Evolutionary conservation across 805 yeast genomes (phyloP).

Genomic region (Soucietia sequanensis): DNA sequence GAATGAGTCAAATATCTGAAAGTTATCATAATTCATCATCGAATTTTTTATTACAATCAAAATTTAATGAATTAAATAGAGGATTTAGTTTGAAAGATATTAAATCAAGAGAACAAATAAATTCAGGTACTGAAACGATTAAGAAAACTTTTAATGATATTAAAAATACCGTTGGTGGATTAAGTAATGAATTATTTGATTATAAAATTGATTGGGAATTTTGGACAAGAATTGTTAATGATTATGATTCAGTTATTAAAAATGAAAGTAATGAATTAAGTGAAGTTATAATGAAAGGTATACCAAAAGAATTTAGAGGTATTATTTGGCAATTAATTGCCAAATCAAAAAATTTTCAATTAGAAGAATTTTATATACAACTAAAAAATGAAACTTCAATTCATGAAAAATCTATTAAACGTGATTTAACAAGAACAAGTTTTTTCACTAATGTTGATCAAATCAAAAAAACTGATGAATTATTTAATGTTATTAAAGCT

Average conservation of each 20-base stretch:
- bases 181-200: constrained; percentile 28
- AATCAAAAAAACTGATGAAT: constrained; percentile 57
- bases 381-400: constrained; percentile 51
- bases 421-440: constrained; percentile 84
- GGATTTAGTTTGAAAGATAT: constrained; percentile 50
- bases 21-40: constrained; percentile 19
- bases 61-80: constrained; percentile 55
- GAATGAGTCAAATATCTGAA: neutral
- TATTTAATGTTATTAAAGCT: constrained; percentile 75
- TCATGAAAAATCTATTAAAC: constrained; percentile 72
- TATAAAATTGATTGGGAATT: constrained; percentile 71
- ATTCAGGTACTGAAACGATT: constrained; percentile 37
- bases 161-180: constrained; percentile 45
- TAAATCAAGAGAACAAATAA: constrained; percentile 46
- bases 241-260: constrained; percentile 67
- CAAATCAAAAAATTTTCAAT: constrained; percentile 64
- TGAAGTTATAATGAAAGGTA: constrained; percentile 65
- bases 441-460: constrained; percentile 61
- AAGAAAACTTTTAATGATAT: constrained; percentile 47
- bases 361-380: constrained; percentile 58
- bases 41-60: constrained; percentile 57
- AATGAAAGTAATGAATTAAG: constrained; percentile 60
- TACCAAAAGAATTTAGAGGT: constrained; percentile 84
- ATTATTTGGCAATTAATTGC: constrained; percentile 91
- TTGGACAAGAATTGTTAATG: constrained; percentile 81